These are phyloP conservation scores for Aspergillus fumigatus DNA, from an alignment of 2,329 filamentous ascomycete genomes.

Conservation along the genomic window DNA sequence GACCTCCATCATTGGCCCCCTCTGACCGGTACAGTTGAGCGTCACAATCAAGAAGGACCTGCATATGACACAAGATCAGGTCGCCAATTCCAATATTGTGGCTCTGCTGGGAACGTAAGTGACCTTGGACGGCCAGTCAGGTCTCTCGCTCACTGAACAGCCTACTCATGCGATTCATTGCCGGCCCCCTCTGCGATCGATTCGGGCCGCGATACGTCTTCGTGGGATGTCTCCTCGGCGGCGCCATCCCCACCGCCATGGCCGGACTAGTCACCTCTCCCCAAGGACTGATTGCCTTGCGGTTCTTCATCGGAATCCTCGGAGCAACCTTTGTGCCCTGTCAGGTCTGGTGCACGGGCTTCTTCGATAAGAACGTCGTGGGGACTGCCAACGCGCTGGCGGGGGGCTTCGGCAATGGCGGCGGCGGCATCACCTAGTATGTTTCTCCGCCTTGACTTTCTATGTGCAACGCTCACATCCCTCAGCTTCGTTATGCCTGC, in stretches of 20 bases:
- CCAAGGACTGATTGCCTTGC: constrained; percentile 44
- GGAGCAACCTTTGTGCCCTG: constrained; percentile 52
- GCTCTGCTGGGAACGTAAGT: constrained; percentile 54
- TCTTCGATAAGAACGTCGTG: constrained; percentile 89
- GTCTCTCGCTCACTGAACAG: constrained; percentile 33
- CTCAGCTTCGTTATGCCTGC: constrained; percentile 78
- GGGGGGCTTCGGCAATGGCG: constrained; percentile 80
- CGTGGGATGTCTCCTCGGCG: constrained; percentile 67
- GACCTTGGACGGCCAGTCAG: constrained; percentile 46
- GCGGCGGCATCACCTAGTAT: constrained; percentile 79
- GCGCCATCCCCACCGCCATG: constrained; percentile 75
- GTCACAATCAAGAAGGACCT: constrained; percentile 78
- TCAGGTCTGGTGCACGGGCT: constrained; percentile 88
- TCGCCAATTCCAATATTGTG: constrained; percentile 87
- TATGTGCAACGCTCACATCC: not conserved
- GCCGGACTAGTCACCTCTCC: constrained; percentile 70
- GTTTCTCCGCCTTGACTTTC: not conserved
- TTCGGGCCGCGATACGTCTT: constrained; percentile 80
- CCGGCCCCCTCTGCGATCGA: constrained; percentile 76
- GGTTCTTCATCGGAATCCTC: constrained; percentile 43
- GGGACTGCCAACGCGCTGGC: constrained; percentile 83
- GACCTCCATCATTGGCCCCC: constrained; percentile 7
- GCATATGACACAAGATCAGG: constrained; percentile 62
- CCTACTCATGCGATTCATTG: constrained; percentile 69
- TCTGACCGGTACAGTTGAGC: constrained; percentile 47